These are phyloP conservation scores for Metroxylon sagu DNA, from an alignment of 176 grass and related monocot species.

Conservation along the genomic window DNA sequence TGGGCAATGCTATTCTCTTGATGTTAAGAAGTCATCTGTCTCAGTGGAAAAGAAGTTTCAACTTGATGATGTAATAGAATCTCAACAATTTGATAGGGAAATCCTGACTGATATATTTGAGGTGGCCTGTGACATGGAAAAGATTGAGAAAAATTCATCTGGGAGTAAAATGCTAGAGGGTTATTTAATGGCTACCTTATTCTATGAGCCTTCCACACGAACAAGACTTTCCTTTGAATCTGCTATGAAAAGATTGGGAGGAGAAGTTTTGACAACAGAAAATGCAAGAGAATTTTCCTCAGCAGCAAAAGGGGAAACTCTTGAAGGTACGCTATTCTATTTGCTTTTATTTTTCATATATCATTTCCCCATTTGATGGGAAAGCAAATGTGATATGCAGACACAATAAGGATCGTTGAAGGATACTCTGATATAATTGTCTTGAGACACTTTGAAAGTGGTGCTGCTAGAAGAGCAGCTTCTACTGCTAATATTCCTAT, in stretches of 20 bases:
- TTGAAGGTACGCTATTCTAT: slow-evolving; percentile 43
- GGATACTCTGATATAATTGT: slow-evolving; percentile 96
- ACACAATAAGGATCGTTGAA: slow-evolving; percentile 91
- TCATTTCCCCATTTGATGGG: too few species aligned
- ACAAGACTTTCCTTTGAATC: slow-evolving; percentile 94
- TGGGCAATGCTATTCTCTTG: slow-evolving; percentile 6
- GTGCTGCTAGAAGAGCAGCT: slow-evolving; percentile 70
- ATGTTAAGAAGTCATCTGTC: too few species aligned
- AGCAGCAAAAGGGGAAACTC: slow-evolving; percentile 90
- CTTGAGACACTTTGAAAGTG: slow-evolving; percentile 94
- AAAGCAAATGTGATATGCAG: slow-evolving; percentile 31
- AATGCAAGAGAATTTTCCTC: slow-evolving; percentile 97
- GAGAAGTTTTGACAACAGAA: slow-evolving; percentile 91
- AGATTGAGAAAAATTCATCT: slow-evolving; percentile 39
- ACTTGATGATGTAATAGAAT: slow-evolving; percentile 76
- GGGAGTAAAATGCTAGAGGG: slow-evolving; percentile 61
- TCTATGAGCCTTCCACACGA: slow-evolving; percentile 93
- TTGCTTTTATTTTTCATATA: too few species aligned
- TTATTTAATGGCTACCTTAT: slow-evolving; percentile 90
- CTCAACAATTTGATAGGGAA: slow-evolving; percentile 75
- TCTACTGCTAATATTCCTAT: slow-evolving; percentile 64
- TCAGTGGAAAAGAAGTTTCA: slow-evolving; percentile 11
- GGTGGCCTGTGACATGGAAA: slow-evolving; percentile 88
- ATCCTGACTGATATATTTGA: slow-evolving; percentile 76
- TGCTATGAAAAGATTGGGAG: slow-evolving; percentile 79